Evolutionary conservation across 495 filamentous ascomycete species (phyloP), one percentile per base, ranked within the genome.

Genomic region (Penicillium nucicola): DNA sequence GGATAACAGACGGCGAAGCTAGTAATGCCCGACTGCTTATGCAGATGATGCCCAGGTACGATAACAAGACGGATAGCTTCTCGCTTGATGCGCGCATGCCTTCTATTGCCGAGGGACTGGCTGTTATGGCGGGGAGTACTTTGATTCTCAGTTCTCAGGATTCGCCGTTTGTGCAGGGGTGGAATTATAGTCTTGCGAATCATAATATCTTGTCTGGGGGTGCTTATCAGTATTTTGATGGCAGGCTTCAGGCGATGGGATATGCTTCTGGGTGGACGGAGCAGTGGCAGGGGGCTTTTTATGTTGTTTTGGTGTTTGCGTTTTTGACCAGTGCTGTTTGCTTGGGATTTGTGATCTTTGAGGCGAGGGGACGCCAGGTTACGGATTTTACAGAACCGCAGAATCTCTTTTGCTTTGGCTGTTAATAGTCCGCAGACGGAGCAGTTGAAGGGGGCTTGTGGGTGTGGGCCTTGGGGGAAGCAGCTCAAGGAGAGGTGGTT

Each of bases 361-460:
- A 74, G 19, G 60, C 76, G 17, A 65, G 70, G 45, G 70, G 74
- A 1, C 77, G 78, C 14, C 82, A 86, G 35, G 71, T 89, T 13
- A 86, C 82, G 10, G 88, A 90, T 62, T 90, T 85, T 66, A 87
- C 84, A 12, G 87, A 92, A 51, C 86, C 86, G 1, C 77, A 79
- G 42, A 89, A 89, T 52, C 65, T 89, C 0, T 90, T 90, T 90
- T 60, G 66, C 82, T 1, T 65, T 90, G 1, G 80, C 86, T 2
- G 65, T 90, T 23, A 88, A 89, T 60, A 83, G 78, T 36, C 87
- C 87, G 17, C 74, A 80, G 0, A 79, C 72, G 20, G 45, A 69
- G 17, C 57, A 65, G 11, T 51, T 90, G 17, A 65, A 72, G 2
- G 86, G 87, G 3, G 75, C 72, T n/a, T 88, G 85, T 67, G 86